Evolutionary conservation across 1,139 yeast species (phyloP).

Genomic region (Zygosaccharomyces sapae): DNA sequence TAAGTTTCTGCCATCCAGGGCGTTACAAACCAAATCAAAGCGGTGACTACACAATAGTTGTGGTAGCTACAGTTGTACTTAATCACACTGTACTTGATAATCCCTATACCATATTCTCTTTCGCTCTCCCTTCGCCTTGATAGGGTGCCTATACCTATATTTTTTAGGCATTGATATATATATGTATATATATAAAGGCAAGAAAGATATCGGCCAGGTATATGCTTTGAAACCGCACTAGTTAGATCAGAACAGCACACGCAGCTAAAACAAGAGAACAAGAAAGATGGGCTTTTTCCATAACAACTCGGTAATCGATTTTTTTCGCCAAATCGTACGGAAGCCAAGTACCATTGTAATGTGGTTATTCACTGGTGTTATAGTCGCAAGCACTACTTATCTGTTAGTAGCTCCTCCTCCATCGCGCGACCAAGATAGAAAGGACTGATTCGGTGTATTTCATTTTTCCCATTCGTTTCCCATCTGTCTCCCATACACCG

Average conservation of each 20-base stretch:
- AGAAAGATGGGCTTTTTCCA: conserved; percentile 29
- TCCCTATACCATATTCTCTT: too few species aligned
- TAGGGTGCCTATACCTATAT: too few species aligned
- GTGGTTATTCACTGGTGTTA: conserved; percentile 35
- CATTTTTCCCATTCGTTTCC: not conserved
- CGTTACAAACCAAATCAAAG: not conserved
- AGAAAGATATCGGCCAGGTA: too few species aligned
- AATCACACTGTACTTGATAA: too few species aligned
- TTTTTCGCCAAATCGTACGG: conserved; percentile 23
- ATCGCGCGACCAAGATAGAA: not conserved
- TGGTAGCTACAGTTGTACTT: conserved; percentile 7
- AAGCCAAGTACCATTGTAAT: conserved; percentile 30
- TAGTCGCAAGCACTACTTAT: conserved; percentile 28
- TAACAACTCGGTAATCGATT: conserved; percentile 30
- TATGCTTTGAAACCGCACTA: too few species aligned
- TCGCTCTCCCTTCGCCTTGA: too few species aligned
- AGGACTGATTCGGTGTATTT: not conserved
- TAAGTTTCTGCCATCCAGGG: not conserved
- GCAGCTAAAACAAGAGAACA: not conserved
- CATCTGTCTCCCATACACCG: not conserved
- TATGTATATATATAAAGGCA: too few species aligned
- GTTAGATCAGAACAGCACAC: not conserved
- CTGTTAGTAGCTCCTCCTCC: conserved; percentile 15
- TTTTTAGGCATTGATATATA: too few species aligned
- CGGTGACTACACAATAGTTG: conserved; percentile 1